These are phyloP conservation scores for Fusarium kyushuense DNA, from an alignment of 2,329 filamentous ascomycete genomes.

Conservation along the genomic window DNA sequence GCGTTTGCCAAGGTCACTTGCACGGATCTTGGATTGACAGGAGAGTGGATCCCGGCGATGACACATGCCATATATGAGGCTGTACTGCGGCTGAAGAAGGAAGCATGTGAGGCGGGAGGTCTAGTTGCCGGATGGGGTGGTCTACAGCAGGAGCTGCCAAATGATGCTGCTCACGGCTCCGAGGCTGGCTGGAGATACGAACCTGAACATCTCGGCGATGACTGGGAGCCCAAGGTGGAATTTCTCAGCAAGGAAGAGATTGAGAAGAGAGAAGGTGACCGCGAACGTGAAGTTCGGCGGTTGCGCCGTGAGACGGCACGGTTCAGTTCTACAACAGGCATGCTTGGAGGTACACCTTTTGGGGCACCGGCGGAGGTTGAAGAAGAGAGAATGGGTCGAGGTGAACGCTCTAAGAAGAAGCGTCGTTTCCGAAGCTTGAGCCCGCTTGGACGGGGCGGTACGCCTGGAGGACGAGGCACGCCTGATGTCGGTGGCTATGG, in stretches of 20 bases:
- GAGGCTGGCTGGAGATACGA: conserved; percentile 97
- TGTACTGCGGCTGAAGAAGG: conserved; percentile 91
- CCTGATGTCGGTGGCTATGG: conserved; percentile 83
- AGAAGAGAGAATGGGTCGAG: conserved; percentile 89
- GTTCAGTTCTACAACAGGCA: conserved; percentile 87
- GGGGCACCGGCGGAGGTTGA: conserved; percentile 67
- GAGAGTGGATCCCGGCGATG: conserved; percentile 95
- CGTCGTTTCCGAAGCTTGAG: conserved; percentile 89
- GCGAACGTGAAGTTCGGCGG: conserved; percentile 89
- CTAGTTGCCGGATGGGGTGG: conserved; percentile 79
- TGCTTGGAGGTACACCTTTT: conserved; percentile 79
- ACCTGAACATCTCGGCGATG: conserved; percentile 85
- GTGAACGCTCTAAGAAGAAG: conserved; percentile 96
- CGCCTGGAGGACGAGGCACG: conserved; percentile 79
- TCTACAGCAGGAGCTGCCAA: conserved; percentile 76
- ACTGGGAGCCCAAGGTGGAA: conserved; percentile 87
- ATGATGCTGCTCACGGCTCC: conserved; percentile 84
- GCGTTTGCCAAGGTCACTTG: conserved; percentile 93
- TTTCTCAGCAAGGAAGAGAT: conserved; percentile 93
- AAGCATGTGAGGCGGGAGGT: conserved; percentile 91
- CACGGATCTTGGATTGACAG: conserved; percentile 86
- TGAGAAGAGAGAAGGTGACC: conserved; percentile 93
- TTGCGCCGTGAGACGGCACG: conserved; percentile 90
- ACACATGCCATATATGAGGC: conserved; percentile 98
- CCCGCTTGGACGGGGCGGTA: conserved; percentile 74